Conservation (phyloP, 2,329 filamentous ascomycete genomes). For the Aureobasidium sp. region DNA sequence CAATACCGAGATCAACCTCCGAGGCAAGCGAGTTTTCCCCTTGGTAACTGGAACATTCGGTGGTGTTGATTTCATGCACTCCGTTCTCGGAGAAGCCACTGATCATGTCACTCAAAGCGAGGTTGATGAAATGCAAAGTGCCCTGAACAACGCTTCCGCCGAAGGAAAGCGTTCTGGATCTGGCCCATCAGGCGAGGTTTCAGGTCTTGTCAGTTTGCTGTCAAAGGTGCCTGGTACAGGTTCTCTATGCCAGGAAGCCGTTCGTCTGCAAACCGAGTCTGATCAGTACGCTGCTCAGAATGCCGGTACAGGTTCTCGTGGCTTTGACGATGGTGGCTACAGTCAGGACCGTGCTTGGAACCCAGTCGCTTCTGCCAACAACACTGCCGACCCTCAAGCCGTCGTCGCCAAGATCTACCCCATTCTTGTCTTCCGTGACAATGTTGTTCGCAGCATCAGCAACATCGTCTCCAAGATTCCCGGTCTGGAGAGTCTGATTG, state of each 20-base stretch:
- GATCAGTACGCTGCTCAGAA: slow-evolving; percentile 39
- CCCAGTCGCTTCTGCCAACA: slow-evolving; percentile 17
- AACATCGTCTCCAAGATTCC: slow-evolving; percentile 84
- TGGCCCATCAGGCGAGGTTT: slow-evolving; percentile 25
- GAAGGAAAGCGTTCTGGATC: slow-evolving; percentile 20
- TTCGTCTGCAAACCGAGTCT: slow-evolving; percentile 36
- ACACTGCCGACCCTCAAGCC: slow-evolving; percentile 53
- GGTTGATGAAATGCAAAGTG: slow-evolving; percentile 69
- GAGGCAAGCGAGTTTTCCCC: slow-evolving; percentile 68
- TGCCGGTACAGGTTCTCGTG: slow-evolving; percentile 24
- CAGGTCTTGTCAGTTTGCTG: slow-evolving; percentile 59
- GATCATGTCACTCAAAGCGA: slow-evolving; percentile 91
- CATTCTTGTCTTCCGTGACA: slow-evolving; percentile 88
- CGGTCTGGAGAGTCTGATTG: slow-evolving; percentile 78
- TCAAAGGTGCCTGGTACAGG: slow-evolving; percentile 59
- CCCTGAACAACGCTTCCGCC: slow-evolving; percentile 12
- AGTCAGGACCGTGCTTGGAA: slow-evolving; percentile 27
- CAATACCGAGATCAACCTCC: slow-evolving; percentile 59
- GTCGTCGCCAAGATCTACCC: slow-evolving; percentile 65
- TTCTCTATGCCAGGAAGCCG: slow-evolving; percentile 38
- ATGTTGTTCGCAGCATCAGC: slow-evolving; percentile 79
- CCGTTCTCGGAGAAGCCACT: slow-evolving; percentile 67
- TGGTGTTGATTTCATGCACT: slow-evolving; percentile 88
- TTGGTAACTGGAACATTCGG: slow-evolving; percentile 88
- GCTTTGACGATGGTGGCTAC: slow-evolving; percentile 25